Base-by-base conservation (phyloP, 2,329 filamentous ascomycete species). In the Decorospora gaudefroyi region DNA sequence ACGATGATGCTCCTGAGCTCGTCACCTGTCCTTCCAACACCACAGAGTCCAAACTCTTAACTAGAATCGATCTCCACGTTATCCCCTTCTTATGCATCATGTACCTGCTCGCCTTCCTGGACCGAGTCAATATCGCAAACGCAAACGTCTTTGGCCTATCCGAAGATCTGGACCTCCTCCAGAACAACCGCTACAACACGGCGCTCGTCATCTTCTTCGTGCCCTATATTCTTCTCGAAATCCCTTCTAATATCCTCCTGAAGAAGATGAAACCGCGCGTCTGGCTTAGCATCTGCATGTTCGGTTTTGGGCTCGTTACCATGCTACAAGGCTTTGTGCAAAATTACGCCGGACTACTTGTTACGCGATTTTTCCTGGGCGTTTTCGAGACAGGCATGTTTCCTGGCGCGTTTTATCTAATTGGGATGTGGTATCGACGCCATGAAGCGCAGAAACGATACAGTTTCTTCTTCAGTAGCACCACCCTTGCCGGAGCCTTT, bases 391-490 rank as follows among this genome's bases (percentile, higher is more conserved):
- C 73, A 0, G 75, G 75, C 41, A 77, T 78, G 76, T 88, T 88
- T n/a, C 63, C 62, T 1, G 63, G 63, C 9, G 55, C 65, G 4
- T 80, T 87, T 64, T 87, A 90, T 62, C 74, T 91, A 6, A 84
- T 90, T 49, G 84, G 88, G 45, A 92, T 92, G 85, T 95, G 88
- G 90, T 99, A 97, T 61, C 84, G 85, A 47, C 83, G 92, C 47
- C 77, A 78, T 30, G 93, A 97, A 72, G 90, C 91, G 2, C 92
- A 97, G 72, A 89, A 90, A 62, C 84, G 93, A 19, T 96, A 91
- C 73, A 88, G 85, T 11, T 91, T 97, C 76, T 97, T 97, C 78
- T 97, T 97, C 76, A 85, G 82, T 62, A 88, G 80, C 18, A 91
- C 88, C 0, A 87, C 85, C 0, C 75, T 92, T 3, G 88, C 88